phyloP scores from a whole-genome alignment of 2,329 filamentous ascomycete species.

The Fusarium mexicanum region DNA sequence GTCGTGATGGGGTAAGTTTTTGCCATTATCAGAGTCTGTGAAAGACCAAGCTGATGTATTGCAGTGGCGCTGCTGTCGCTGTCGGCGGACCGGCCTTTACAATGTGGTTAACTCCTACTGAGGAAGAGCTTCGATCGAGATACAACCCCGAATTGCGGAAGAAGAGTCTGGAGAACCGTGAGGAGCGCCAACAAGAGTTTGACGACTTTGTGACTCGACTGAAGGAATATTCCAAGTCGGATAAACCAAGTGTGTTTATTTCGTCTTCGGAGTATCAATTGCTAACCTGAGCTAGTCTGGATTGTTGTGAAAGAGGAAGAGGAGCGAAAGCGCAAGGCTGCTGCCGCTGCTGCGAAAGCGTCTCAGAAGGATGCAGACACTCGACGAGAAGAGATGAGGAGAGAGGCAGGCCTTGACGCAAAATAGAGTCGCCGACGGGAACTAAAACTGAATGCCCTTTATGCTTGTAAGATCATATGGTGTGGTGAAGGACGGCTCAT shows the following conservation, averaged over 20 bases:
- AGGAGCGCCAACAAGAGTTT: conserved; percentile 83
- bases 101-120: conserved; percentile 80
- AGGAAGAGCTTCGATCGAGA: conserved; percentile 89
- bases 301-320: conserved; percentile 61
- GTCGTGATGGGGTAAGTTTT: conserved; percentile 73
- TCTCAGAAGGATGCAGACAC: conserved; percentile 54
- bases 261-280: background rate
- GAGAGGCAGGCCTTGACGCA: conserved; percentile 56
- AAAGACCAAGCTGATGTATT: conserved; percentile 21
- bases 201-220: conserved; percentile 85
- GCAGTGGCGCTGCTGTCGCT: conserved; percentile 75
- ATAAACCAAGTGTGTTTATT: conserved; percentile 80
- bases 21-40: conserved; percentile 17
- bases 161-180: conserved; percentile 81
- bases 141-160: conserved; percentile 97
- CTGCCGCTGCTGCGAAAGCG: conserved; percentile 48
- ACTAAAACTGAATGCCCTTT: background rate
- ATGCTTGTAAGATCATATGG: conserved; percentile 39
- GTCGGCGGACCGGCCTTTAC: conserved; percentile 89
- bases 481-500: conserved; percentile 15
- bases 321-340: conserved; percentile 52
- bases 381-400: conserved; percentile 60
- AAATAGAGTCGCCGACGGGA: conserved; percentile 36
- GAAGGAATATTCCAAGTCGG: conserved; percentile 89
- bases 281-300: conserved; percentile 55